Evolutionary conservation across 2,329 filamentous ascomycete species (phyloP).

Genomic region (Diaporthe vaccinii): DNA sequence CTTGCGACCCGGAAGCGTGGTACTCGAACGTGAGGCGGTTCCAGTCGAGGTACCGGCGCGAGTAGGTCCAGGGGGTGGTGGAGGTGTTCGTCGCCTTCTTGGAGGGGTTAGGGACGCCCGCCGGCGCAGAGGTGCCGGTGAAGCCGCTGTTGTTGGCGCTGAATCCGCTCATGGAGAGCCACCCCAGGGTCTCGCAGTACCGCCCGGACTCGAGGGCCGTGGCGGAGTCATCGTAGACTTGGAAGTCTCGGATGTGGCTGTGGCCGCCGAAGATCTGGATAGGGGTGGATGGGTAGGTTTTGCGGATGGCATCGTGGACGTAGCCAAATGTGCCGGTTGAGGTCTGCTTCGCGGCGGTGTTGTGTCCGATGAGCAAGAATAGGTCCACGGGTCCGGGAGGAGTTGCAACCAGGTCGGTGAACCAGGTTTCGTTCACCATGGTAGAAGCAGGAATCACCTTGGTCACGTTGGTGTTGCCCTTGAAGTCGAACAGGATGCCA

Average conservation of each 20-base stretch:
- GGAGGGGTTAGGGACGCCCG: slow-evolving; percentile 54
- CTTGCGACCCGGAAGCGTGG: slow-evolving; percentile 62
- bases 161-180: slow-evolving; percentile 74
- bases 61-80: slow-evolving; percentile 60
- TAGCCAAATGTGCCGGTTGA: slow-evolving; percentile 58
- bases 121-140: slow-evolving; percentile 52
- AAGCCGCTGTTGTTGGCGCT: slow-evolving; percentile 59
- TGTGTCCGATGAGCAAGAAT: slow-evolving; percentile 75
- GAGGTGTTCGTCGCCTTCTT: slow-evolving; percentile 56
- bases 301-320: slow-evolving; percentile 71
- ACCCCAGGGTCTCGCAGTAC: slow-evolving; percentile 78
- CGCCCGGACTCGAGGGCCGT: slow-evolving; percentile 74
- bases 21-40: slow-evolving; percentile 76
- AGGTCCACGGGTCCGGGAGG: slow-evolving; percentile 68
- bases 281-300: slow-evolving; percentile 67
- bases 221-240: slow-evolving; percentile 72
- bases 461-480: slow-evolving; percentile 72
- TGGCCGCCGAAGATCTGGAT: slow-evolving; percentile 77
- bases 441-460: slow-evolving; percentile 68
- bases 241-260: slow-evolving; percentile 75
- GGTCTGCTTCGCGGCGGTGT: slow-evolving; percentile 64
- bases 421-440: slow-evolving; percentile 70
- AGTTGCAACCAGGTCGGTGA: slow-evolving; percentile 67
- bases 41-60: slow-evolving; percentile 77
- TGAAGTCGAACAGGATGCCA: slow-evolving; percentile 62